phyloP scores from a whole-genome alignment of 73 alveolate species.

The Symbiodinium natans region DNA sequence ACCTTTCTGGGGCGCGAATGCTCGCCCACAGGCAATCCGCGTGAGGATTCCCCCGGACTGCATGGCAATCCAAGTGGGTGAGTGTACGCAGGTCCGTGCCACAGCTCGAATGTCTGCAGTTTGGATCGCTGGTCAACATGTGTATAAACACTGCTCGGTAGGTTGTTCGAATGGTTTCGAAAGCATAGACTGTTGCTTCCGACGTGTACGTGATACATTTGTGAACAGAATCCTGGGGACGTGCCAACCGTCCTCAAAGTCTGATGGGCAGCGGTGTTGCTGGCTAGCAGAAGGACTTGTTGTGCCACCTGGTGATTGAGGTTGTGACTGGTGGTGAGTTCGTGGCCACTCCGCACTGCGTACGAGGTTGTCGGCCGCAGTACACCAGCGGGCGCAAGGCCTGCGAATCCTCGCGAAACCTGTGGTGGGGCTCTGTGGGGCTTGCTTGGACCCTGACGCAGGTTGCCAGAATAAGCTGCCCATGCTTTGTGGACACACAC shows the following conservation, averaged over 20 bases:
- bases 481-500: slow-evolving; percentile 86
- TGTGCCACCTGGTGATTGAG: neutral
- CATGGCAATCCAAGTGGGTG: slow-evolving; percentile 96
- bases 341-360: slow-evolving; percentile 95
- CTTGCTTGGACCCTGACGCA: neutral
- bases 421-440: neutral
- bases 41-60: slow-evolving; percentile 94
- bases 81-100: slow-evolving; percentile 92
- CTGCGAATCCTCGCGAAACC: neutral
- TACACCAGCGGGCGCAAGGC: slow-evolving; percentile 68
- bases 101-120: no score
- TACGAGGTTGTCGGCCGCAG: slow-evolving; percentile 87
- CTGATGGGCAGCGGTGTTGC: no score
- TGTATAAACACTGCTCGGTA: no score
- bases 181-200: no score
- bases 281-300: neutral
- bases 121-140: no score
- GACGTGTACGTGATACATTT: no score
- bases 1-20: no score
- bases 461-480: slow-evolving; percentile 85
- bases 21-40: slow-evolving; percentile 80
- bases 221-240: no score
- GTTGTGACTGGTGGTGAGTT: slow-evolving; percentile 95
- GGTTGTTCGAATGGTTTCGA: no score
- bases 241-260: no score